Percentiles rank a stretch among this genome's conserved stretches.
phyloP scores from a whole-genome alignment of 2,329 filamentous ascomycete species.

The Fusarium avenaceum region DNA sequence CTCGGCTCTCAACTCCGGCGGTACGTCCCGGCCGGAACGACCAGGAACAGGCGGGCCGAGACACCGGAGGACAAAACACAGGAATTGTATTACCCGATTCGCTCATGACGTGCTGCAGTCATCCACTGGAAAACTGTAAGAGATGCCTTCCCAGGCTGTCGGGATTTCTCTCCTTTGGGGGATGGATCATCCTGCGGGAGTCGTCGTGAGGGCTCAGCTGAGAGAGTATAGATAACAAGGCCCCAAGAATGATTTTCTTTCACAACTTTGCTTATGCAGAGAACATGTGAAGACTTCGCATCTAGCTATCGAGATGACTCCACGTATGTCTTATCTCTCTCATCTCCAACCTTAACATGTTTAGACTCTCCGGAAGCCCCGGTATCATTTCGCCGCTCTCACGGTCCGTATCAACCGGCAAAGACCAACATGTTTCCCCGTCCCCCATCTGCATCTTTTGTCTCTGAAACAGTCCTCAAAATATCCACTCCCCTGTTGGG shows the following conservation, averaged over 20 bases:
- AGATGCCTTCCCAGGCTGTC: conserved; percentile 28
- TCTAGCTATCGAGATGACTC: neutral
- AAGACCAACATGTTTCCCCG: conserved; percentile 7
- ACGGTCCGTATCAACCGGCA: conserved; percentile 47
- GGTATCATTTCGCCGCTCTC: conserved; percentile 35
- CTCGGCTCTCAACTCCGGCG: conserved; percentile 43
- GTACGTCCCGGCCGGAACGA: conserved; percentile 27
- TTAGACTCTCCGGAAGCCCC: conserved; percentile 5
- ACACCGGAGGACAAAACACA: conserved; percentile 18
- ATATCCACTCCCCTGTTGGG: conserved; percentile 19
- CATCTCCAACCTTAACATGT: neutral
- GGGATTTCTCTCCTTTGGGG: conserved; percentile 5
- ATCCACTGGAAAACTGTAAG: neutral
- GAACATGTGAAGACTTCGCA: neutral
- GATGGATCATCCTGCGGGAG: neutral
- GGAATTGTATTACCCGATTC: conserved; percentile 3
- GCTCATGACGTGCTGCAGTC: neutral
- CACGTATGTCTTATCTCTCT: conserved; percentile 6
- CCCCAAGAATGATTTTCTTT: neutral
- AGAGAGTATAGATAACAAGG: conserved; percentile 13
- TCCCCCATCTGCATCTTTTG: conserved; percentile 22
- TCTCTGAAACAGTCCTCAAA: conserved; percentile 13
- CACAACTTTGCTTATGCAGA: neutral
- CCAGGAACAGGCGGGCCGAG: conserved; percentile 42
- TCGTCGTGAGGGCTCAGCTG: conserved; percentile 8